These are phyloP conservation scores for Fusarium fracticaudum DNA, from an alignment of 2,329 filamentous ascomycete species.

Conservation along the genomic window DNA sequence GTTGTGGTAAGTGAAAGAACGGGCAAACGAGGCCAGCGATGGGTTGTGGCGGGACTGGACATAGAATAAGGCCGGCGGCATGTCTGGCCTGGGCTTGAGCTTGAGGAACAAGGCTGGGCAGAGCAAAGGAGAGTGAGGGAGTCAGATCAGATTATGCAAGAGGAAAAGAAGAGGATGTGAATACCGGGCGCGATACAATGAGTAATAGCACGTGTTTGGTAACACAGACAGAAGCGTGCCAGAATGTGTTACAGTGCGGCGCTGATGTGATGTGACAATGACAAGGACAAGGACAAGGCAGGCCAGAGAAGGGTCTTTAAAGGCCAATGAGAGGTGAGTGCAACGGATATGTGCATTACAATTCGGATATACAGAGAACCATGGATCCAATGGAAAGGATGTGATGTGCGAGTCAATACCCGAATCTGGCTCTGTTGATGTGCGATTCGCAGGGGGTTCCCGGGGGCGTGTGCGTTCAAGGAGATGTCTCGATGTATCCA, in stretches of 20 bases:
- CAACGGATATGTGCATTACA: not conserved
- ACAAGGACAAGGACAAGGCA: not conserved
- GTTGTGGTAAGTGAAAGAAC: slow-evolving; percentile 4
- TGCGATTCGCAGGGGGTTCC: slow-evolving; percentile 19
- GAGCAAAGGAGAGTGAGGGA: not conserved
- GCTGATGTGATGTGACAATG: not conserved
- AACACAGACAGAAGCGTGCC: slow-evolving; percentile 3
- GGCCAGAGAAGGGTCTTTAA: not conserved
- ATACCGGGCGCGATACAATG: not conserved
- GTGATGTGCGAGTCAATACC: not conserved
- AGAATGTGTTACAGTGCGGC: slow-evolving; percentile 10
- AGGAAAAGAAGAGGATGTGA: not conserved
- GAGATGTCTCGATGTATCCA: not conserved
- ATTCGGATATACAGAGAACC: not conserved
- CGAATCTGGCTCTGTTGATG: slow-evolving; percentile 11
- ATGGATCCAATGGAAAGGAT: slow-evolving; percentile 18
- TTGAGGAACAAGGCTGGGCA: not conserved
- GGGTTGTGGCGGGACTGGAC: not conserved
- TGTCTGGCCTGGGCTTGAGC: not conserved
- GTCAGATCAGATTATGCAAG: not conserved
- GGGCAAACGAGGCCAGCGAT: not conserved
- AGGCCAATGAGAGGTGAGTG: slow-evolving; percentile 3
- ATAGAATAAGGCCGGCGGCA: not conserved
- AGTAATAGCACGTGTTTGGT: slow-evolving; percentile 9
- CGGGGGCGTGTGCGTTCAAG: slow-evolving; percentile 4